phyloP scores from a whole-genome alignment of 371 early-diverging fungal species.

The Mucor indicus region DNA sequence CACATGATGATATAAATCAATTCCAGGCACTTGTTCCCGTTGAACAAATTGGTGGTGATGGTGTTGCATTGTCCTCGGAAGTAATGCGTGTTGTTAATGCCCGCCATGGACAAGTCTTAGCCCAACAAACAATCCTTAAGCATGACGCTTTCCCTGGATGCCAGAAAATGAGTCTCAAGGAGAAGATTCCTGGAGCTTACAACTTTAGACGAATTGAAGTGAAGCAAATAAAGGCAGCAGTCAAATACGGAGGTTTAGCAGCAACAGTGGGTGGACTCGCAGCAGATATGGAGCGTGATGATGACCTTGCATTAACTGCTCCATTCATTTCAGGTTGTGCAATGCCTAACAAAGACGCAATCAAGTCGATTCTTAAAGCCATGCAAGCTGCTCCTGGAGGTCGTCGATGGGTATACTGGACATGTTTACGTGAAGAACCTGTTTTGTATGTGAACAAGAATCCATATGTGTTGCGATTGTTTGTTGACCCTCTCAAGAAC shows the following conservation, averaged over 20 bases:
- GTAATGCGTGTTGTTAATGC: slow-evolving; percentile 58
- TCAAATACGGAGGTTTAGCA: slow-evolving; percentile 43
- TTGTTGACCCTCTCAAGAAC: slow-evolving; percentile 58
- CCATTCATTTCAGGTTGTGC: slow-evolving; percentile 31
- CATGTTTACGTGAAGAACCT: slow-evolving; percentile 70
- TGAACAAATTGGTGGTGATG: slow-evolving; percentile 62
- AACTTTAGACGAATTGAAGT: slow-evolving; percentile 62
- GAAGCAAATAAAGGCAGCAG: slow-evolving; percentile 36
- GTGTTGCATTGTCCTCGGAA: slow-evolving; percentile 63
- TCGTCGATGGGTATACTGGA: slow-evolving; percentile 52
- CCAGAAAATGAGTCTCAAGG: slow-evolving; percentile 63
- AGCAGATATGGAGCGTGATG: slow-evolving; percentile 32
- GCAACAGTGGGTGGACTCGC: slow-evolving; percentile 48
- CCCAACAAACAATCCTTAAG: slow-evolving; percentile 66
- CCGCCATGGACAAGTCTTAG: slow-evolving; percentile 63
- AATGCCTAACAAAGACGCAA: slow-evolving; percentile 61
- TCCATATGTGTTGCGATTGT: slow-evolving; percentile 60
- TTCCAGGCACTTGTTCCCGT: slow-evolving; percentile 52
- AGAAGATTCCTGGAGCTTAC: slow-evolving; percentile 67
- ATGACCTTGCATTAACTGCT: slow-evolving; percentile 10
- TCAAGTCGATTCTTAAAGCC: slow-evolving; percentile 37
- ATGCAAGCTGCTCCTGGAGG: slow-evolving; percentile 53
- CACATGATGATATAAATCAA: slow-evolving; percentile 16
- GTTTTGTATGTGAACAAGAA: slow-evolving; percentile 63
- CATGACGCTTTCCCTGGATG: slow-evolving; percentile 73